These are phyloP conservation scores for Silene latifolia DNA, from an alignment of 148 eudicot species.

Conservation along the genomic window DNA sequence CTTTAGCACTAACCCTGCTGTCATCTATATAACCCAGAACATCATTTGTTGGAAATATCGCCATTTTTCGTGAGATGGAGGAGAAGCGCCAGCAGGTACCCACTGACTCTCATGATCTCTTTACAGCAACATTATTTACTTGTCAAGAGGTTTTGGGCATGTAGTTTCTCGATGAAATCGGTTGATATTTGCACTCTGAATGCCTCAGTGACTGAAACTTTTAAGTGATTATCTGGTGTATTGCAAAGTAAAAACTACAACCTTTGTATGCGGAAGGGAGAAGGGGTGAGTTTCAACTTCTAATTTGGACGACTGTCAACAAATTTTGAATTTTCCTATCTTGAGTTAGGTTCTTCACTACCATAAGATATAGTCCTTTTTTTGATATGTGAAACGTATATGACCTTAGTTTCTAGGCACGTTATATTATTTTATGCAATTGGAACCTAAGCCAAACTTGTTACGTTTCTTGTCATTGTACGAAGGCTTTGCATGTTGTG, in stretches of 20 bases:
- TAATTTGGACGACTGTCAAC: not conserved
- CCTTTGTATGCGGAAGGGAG: too few relatives aligned
- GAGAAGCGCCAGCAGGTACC: constrained; percentile 79
- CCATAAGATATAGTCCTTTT: too few relatives aligned
- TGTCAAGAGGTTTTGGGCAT: not conserved
- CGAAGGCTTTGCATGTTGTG: too few relatives aligned
- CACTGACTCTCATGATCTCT: constrained; percentile 1
- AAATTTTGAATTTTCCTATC: not conserved
- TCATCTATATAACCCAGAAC: constrained; percentile 43
- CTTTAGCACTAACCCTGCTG: not conserved
- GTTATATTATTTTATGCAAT: too few relatives aligned
- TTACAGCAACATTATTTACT: not conserved
- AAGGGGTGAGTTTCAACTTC: not conserved
- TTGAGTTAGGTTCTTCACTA: not conserved
- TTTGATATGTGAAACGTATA: too few relatives aligned
- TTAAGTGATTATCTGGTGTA: too few relatives aligned
- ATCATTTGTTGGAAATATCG: constrained; percentile 78
- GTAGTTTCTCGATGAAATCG: not conserved
- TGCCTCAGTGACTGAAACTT: not conserved
- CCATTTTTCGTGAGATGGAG: constrained; percentile 72
- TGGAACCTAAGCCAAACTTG: too few relatives aligned
- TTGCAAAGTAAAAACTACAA: too few relatives aligned
- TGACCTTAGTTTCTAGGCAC: too few relatives aligned
- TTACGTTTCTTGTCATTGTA: too few relatives aligned
- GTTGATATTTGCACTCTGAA: constrained; percentile 1